Evolutionary conservation across 345 rosid species (phyloP), one percentile per base, ranked within the genome.

Genomic region (Acer negundo): DNA sequence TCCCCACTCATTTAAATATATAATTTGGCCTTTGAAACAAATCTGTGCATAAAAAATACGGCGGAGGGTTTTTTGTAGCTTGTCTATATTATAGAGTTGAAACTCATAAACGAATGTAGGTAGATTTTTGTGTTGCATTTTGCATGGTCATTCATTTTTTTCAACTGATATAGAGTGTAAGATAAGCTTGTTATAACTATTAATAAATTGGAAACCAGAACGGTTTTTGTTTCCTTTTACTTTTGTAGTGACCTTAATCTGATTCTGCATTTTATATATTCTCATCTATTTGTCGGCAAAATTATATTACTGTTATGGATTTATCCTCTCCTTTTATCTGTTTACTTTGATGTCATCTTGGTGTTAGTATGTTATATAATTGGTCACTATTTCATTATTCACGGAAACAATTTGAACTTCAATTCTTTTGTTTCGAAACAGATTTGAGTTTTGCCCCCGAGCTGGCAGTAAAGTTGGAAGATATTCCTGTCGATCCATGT

Each of bases 401-500:
- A 42, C 42, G 67, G 53, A 23, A 61, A 73, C 23, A 22, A 20
- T 13, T 51, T 65, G 22, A 26, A 19, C 22, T 31, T 31, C 8
- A 20, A 1, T 65, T 31, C 19, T 65, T 51, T 46, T 31, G 2
- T 64, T 75, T 51, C 13, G 20, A 2, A 85, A 80, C 90, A 94
- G 98, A 92, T 82, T 73, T 92, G 62, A 86, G 73, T 79, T 85
- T 84, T 74, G 74, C 73, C 31, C 90, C 91, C 4, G 92, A 86
- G 69, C 82, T 88, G 82, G 90, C 80, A 12, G 72, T 26, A 67
- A 87, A 83, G 83, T 81, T 92, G 64, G 85, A 85, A 79, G 77
- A 88, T 78, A 87, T 94, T 74, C 94, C 97, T 76, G 91, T 86
- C 58, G 66, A 72, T 69, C 97, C 98, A 19, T 89, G 97, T 85